Evolutionary conservation across 306 rosid genomes (phyloP).

Genomic region (Cucurbita pepo): DNA sequence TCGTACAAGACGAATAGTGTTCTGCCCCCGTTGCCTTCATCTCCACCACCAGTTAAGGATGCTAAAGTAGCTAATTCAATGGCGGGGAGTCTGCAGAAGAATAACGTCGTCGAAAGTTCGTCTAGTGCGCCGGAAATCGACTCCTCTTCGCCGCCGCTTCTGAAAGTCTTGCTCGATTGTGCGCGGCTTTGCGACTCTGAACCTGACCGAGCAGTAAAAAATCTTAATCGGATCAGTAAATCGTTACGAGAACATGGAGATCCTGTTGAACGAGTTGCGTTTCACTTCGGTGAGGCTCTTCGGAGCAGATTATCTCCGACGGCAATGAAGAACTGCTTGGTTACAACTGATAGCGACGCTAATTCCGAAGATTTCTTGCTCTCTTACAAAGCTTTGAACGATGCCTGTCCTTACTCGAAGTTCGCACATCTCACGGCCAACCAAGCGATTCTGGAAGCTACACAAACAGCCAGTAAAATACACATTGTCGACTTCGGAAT

Average conservation of each 20-base stretch:
- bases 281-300: conserved; percentile 56
- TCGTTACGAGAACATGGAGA: conserved; percentile 53
- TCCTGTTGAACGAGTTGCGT: conserved; percentile 57
- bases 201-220: conserved; percentile 45
- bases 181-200: conserved; percentile 34
- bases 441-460: conserved; percentile 86
- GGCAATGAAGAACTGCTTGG: conserved; percentile 5
- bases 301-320: conserved; percentile 18
- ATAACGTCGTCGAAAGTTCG: conserved; percentile 9
- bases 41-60: conserved; percentile 13
- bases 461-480: conserved; percentile 36
- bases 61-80: conserved; percentile 13
- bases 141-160: conserved; percentile 53
- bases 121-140: conserved; percentile 29
- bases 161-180: conserved; percentile 46
- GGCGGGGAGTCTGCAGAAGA: not conserved
- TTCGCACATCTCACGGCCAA: conserved; percentile 89
- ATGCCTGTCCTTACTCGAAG: conserved; percentile 86
- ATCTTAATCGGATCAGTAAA: conserved; percentile 34
- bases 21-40: conserved; percentile 22
- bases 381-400: conserved; percentile 64
- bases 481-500: conserved; percentile 89
- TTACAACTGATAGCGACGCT: conserved; percentile 5
- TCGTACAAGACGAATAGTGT: not conserved
- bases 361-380: conserved; percentile 53